Conservation (phyloP, 352 stramenopile species). For the Ophiocytium majus region DNA sequence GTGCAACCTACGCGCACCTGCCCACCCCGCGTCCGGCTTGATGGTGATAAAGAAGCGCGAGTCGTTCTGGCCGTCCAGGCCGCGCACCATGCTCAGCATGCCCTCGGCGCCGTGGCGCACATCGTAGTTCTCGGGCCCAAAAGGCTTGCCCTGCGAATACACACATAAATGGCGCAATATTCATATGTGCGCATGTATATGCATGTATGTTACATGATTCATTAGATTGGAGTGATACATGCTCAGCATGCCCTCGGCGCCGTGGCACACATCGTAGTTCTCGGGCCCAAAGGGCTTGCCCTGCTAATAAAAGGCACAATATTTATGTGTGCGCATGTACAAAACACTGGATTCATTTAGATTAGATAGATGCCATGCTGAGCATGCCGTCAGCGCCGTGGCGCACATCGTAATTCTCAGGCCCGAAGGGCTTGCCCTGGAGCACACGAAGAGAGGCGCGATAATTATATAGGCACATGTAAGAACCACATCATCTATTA, state of each 20-base stretch:
- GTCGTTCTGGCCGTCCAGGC: constrained; percentile 42
- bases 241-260: constrained; percentile 45
- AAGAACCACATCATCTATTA: no score
- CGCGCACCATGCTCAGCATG: constrained; percentile 48
- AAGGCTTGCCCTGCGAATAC: constrained; percentile 11
- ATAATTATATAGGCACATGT: no score
- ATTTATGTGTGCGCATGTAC: no score
- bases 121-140: constrained; percentile 22
- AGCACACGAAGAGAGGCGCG: no score
- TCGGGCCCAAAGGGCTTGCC: constrained; percentile 25
- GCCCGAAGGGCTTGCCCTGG: constrained; percentile 26
- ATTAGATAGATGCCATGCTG: no score
- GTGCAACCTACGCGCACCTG: constrained; percentile 14
- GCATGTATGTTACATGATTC: no score
- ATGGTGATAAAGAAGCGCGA: constrained; percentile 54
- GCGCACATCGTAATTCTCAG: constrained; percentile 18
- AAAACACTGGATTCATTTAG: no score
- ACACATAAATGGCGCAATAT: no score
- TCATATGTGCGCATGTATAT: no score
- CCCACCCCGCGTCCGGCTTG: constrained; percentile 50
- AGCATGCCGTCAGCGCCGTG: constrained; percentile 45
- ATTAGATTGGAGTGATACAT: no score
- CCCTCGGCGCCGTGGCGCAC: constrained; percentile 43
- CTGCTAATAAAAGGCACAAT: no score
- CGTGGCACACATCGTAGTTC: constrained; percentile 29